Evolutionary conservation across 768 basidiomycete species (phyloP).

Genomic region (Suillus subluteus): DNA sequence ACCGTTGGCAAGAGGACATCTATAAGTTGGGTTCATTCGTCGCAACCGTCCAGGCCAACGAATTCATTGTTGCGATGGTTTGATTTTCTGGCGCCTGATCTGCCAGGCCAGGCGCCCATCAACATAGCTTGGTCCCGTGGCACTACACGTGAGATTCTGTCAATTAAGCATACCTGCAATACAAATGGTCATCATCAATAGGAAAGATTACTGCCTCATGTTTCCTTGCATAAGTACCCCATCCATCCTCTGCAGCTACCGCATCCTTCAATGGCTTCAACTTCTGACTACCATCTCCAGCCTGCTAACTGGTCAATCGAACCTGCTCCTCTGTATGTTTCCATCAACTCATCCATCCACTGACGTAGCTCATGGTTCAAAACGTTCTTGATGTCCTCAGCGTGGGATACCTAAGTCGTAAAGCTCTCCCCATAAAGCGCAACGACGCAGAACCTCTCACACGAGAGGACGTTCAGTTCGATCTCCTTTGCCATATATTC

Average conservation of each 20-base stretch:
- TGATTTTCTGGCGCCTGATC: not conserved
- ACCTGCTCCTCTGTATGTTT: constrained; percentile 55
- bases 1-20: constrained; percentile 2
- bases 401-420: constrained; percentile 62
- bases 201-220: constrained; percentile 32
- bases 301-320: constrained; percentile 50
- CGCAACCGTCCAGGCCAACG: not conserved
- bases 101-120: not conserved
- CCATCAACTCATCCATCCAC: constrained; percentile 18
- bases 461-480: constrained; percentile 84
- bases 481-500: constrained; percentile 83
- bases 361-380: constrained; percentile 13
- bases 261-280: constrained; percentile 50
- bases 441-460: constrained; percentile 83
- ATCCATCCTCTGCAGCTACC: constrained; percentile 17
- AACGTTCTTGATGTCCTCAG: constrained; percentile 27
- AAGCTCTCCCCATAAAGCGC: constrained; percentile 77
- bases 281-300: constrained; percentile 36
- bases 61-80: not conserved
- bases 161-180: constrained; percentile 18
- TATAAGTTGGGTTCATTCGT: constrained; percentile 2
- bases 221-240: constrained; percentile 19
- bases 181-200: constrained; percentile 23
- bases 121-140: constrained; percentile 6
- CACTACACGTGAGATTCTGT: constrained; percentile 42